Base-by-base conservation (phyloP, 106 monocot species). In the Phalaenopsis equestris region DNA sequence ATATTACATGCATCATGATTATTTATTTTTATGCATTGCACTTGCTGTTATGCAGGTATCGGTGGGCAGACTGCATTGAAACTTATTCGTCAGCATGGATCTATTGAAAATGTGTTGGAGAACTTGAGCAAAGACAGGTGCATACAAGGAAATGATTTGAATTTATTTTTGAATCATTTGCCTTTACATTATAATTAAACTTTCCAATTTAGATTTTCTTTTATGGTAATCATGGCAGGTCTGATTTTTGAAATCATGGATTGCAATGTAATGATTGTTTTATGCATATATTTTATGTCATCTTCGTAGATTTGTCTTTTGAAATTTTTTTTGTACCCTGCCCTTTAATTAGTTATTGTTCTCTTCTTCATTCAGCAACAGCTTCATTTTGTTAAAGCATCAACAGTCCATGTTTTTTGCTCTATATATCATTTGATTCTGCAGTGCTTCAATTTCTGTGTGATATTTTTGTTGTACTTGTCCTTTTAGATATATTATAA, bases 51-150 rank as follows among this genome's bases (percentile, higher is more conserved):
- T 78, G 68, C 79, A 98, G 98, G 98, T 88, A 98, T 94, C 79
- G 98, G 98, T 38, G 94, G 92, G 77, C 92, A 87, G 78, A 98
- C 92, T 46, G 98, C 98, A 46, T 82, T 98, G 82, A 98, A 98
- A 83, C 94, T 98, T 84, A 91, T 98, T 72, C 92, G 92, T 43
- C 90, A 98, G 75, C 87, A 98, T 87, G 94, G 94, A 86, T 88
- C 83, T 39, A 92, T 98, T 73, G 98, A 98, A 83, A 86, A 79
- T 55, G 88, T 94, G 7, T 56, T 98, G 81, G 94, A 98, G 83
- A 94, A 98, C 78, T 91, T 94, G 75, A 94, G 89, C 85, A 92
- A 84, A 84, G 94, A 94, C 86, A 98, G 98, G 98, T 98, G 72
- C 23, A 36, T 78, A 12, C 49, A 24, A 12, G 11, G 24, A 74